Percentiles rank a stretch among this genome's conserved stretches.
Conservation (phyloP, 2,329 filamentous ascomycete genomes). For the Xylariomycetidae sp. region DNA sequence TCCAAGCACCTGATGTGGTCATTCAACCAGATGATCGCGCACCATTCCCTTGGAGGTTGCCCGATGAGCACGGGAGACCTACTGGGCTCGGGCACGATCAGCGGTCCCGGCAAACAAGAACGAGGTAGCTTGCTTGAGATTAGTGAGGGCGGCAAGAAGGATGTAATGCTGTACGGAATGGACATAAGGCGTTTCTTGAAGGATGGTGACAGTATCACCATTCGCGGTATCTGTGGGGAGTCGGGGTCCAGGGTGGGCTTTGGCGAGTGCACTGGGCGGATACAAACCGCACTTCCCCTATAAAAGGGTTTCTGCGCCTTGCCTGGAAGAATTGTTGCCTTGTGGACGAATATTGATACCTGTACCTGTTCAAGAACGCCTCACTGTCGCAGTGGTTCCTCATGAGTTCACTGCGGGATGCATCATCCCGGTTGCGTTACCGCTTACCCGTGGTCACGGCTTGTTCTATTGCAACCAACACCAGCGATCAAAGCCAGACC, state of each 20-base stretch:
- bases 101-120: constrained; percentile 32
- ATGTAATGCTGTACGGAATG: constrained; percentile 34
- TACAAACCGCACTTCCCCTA: constrained; percentile 17
- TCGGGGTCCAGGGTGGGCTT: constrained; percentile 35
- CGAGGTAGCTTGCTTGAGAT: constrained; percentile 40
- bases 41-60: constrained; percentile 72
- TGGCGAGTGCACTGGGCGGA: constrained; percentile 34
- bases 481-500: too few species aligned
- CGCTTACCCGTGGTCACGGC: too few species aligned
- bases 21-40: constrained; percentile 76
- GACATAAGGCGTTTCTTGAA: constrained; percentile 37
- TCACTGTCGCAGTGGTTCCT: too few species aligned
- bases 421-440: too few species aligned
- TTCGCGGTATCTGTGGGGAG: constrained; percentile 32
- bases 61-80: constrained; percentile 68
- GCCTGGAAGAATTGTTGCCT: too few species aligned
- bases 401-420: too few species aligned
- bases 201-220: constrained; percentile 38
- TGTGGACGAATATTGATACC: too few species aligned
- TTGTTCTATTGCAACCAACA: too few species aligned
- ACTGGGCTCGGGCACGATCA: constrained; percentile 73
- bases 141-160: constrained; percentile 38
- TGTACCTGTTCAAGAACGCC: too few species aligned
- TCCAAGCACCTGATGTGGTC: constrained; percentile 70
- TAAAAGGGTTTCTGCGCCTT: too few species aligned